Conservation (phyloP, 2,329 filamentous ascomycete species). For the Thyridium curvatum region DNA sequence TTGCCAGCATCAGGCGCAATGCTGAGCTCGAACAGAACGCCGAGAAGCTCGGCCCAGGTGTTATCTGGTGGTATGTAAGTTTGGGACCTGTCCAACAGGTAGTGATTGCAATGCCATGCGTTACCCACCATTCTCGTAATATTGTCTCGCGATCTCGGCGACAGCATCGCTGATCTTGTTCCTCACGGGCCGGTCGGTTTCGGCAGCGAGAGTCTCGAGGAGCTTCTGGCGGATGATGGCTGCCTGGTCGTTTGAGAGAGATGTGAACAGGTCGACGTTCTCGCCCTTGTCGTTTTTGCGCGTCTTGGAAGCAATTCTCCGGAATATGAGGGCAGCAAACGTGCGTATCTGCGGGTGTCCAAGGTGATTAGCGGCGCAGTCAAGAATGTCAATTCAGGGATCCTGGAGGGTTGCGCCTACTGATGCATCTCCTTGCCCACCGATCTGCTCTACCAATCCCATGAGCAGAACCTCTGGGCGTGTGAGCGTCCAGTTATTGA, state of each 20-base stretch:
- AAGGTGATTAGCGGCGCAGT: background rate
- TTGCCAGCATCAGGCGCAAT: slow-evolving; percentile 77
- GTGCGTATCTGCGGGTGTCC: slow-evolving; percentile 74
- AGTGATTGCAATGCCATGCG: slow-evolving; percentile 7
- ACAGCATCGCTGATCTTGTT: slow-evolving; percentile 98
- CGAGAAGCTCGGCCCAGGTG: slow-evolving; percentile 84
- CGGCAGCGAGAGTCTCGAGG: slow-evolving; percentile 67
- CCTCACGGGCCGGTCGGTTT: slow-evolving; percentile 68
- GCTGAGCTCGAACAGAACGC: slow-evolving; percentile 81
- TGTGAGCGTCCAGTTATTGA: slow-evolving; percentile 78
- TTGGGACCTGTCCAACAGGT: background rate
- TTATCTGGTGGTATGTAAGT: slow-evolving; percentile 48
- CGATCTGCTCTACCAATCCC: slow-evolving; percentile 89
- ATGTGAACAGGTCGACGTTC: slow-evolving; percentile 78
- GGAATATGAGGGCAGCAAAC: slow-evolving; percentile 90
- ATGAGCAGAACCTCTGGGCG: slow-evolving; percentile 86
- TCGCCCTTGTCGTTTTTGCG: slow-evolving; percentile 68
- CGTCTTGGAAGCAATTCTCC: slow-evolving; percentile 84
- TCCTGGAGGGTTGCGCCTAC: slow-evolving; percentile 41
- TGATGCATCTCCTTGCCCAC: slow-evolving; percentile 64
- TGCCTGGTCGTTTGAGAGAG: slow-evolving; percentile 66
- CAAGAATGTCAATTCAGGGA: slow-evolving; percentile 1
- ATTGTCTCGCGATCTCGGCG: slow-evolving; percentile 90
- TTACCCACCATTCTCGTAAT: slow-evolving; percentile 77
- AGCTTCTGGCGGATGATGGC: slow-evolving; percentile 78